Evolutionary conservation across 2,329 filamentous ascomycete species (phyloP).

Genomic region (Pezicula carpinea): DNA sequence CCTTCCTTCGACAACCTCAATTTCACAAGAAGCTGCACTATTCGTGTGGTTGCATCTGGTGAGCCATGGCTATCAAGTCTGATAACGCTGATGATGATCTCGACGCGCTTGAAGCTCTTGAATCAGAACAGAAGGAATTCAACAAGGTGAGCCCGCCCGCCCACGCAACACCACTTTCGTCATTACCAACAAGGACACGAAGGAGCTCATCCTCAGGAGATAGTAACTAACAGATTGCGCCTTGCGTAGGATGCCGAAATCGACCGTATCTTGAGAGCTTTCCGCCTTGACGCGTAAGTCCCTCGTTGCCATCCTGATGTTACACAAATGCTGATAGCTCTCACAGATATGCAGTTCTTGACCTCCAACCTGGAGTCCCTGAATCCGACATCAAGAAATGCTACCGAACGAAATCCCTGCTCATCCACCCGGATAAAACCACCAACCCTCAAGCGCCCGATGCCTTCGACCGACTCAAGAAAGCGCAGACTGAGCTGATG

Average conservation of each 20-base stretch:
- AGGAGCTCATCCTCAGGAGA: not conserved
- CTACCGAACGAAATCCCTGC: slow-evolving; percentile 96
- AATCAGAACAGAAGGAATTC: slow-evolving; percentile 83
- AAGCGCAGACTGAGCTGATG: slow-evolving; percentile 85
- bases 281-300: slow-evolving; percentile 68
- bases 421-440: slow-evolving; percentile 98
- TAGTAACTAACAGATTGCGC: slow-evolving; percentile 1
- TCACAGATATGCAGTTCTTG: slow-evolving; percentile 80
- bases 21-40: not conserved
- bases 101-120: slow-evolving; percentile 75
- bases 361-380: slow-evolving; percentile 89
- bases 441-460: slow-evolving; percentile 86
- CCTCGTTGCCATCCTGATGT: slow-evolving; percentile 1
- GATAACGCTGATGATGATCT: slow-evolving; percentile 48
- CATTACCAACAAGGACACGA: not conserved
- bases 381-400: slow-evolving; percentile 92
- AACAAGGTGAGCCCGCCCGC: slow-evolving; percentile 61
- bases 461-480: slow-evolving; percentile 93
- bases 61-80: slow-evolving; percentile 26
- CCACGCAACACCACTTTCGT: slow-evolving; percentile 1
- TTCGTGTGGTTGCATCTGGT: slow-evolving; percentile 18
- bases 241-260: slow-evolving; percentile 84
- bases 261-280: slow-evolving; percentile 86
- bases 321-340: slow-evolving; percentile 5
- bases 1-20: not conserved